phyloP scores from a whole-genome alignment of 2,329 filamentous ascomycete species.

The Dendryphion nanum region DNA sequence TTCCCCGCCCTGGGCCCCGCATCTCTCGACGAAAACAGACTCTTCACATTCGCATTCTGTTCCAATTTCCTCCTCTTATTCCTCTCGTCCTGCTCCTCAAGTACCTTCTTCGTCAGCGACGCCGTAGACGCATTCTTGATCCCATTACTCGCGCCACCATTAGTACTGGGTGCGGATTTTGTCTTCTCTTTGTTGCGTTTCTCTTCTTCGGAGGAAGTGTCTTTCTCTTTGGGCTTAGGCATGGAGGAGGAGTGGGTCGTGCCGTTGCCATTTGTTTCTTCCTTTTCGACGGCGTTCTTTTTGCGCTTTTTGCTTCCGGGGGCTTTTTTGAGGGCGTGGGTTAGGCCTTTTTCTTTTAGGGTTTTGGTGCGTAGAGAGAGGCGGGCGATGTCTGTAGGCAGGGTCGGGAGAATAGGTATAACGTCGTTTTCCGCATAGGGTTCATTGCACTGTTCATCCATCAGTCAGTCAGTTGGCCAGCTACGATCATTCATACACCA shows the following conservation, averaged over 20 bases:
- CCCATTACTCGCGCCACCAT: conserved; percentile 45
- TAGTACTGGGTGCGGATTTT: background rate
- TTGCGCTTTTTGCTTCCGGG: conserved; percentile 69
- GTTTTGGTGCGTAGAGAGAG: conserved; percentile 65
- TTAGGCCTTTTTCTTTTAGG: conserved; percentile 69
- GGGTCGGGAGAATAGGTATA: conserved; percentile 75
- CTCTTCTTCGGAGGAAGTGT: conserved; percentile 19
- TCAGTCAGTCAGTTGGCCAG: conserved; percentile 5
- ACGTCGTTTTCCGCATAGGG: conserved; percentile 71
- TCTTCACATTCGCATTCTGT: conserved; percentile 50
- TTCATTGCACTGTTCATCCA: conserved; percentile 75
- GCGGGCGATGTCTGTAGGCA: conserved; percentile 67
- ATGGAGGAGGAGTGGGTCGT: too few relatives aligned
- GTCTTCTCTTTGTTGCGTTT: conserved; percentile 17
- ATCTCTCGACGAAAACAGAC: conserved; percentile 44
- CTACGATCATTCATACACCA: background rate
- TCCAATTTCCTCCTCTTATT: conserved; percentile 76
- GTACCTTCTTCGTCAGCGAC: conserved; percentile 77
- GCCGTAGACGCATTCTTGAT: conserved; percentile 91
- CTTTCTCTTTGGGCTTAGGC: conserved; percentile 10
- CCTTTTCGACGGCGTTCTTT: conserved; percentile 60
- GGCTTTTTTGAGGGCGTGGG: conserved; percentile 85
- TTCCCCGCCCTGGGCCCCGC: conserved; percentile 37
- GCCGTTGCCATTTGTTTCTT: conserved; percentile 27
- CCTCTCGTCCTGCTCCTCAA: conserved; percentile 80